Evolutionary conservation across 202 grass and related monocot species (phyloP), one percentile per base, ranked within the genome.

Genomic region (Digitaria exilis): DNA sequence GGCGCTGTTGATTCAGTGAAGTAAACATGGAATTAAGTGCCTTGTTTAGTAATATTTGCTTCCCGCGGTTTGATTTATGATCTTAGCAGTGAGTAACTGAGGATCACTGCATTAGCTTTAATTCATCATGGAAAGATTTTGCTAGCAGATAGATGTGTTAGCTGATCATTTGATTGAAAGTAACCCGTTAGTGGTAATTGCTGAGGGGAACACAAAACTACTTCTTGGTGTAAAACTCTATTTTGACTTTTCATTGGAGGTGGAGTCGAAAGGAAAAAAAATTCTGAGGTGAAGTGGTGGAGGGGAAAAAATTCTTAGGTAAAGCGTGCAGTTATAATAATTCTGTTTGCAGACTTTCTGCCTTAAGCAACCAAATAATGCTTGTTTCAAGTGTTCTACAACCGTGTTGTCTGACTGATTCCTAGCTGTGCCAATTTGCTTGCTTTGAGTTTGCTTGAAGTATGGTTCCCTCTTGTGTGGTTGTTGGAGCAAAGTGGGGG

Each of bases 401-500:
- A 19, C 65, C 73, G 45, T 89, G 22, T 69, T 60, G 19, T 60
- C 64, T 57, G 65, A 67, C 39, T 78, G 44, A 78, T 21, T 74
- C 67, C 3, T 69, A 44, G 18, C 24, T 46, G 30, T 59, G 3
- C 30, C 19, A 37, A 43, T 55, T 78, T 26, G 42, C 51, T 90
- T 83, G 57, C 78, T 55, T 90, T 2, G 37, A 82, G 49, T 3
- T 86, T 44, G 19, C 58, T 89, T 90, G 50, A 83, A 61, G 65
- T 86, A n/a, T 21, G 65, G 42, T 68, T 74, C 73, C 79, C 79
- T 72, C 61, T 76, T 75, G 65, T 45, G 49, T 75, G 46, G 80
- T 79, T 75, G 30, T 86, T 80, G 48, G 44, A 54, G 46, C 2
- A n/a, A 54, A 54, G 62, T 31, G 25, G 11, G 6, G 65, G 37